Percentiles rank a stretch among this genome's conserved stretches.
These are phyloP conservation scores for Trypanosoma lewisi DNA, from an alignment of 208 protist species.

Conservation along the genomic window DNA sequence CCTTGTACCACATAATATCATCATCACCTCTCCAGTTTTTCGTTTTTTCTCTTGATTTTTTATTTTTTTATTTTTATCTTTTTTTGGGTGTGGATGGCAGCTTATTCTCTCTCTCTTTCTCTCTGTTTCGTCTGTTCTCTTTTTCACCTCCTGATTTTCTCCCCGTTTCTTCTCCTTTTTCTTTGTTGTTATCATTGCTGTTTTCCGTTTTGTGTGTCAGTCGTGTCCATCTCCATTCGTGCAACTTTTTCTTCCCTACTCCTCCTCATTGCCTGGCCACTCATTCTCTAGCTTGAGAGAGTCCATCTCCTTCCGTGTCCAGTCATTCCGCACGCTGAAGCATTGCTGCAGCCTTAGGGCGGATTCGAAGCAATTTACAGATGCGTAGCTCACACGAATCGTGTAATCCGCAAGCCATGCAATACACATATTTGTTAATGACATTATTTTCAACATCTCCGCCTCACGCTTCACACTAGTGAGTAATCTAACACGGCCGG, in stretches of 20 bases:
- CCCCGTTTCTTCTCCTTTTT: not conserved
- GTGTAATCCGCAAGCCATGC: constrained; percentile 75
- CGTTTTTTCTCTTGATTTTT: not conserved
- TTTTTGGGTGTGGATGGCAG: not conserved
- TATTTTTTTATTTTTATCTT: not conserved
- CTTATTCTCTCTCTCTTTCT: not conserved
- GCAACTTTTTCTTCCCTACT: not conserved
- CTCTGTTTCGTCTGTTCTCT: not conserved
- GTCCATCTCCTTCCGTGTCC: constrained; percentile 60
- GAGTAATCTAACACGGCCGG: constrained; percentile 38
- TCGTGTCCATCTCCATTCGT: not conserved
- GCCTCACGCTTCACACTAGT: constrained; percentile 42
- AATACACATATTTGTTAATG: constrained; percentile 53
- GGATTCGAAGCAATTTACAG: constrained; percentile 63
- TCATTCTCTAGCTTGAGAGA: constrained; percentile 84
- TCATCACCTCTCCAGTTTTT: no score
- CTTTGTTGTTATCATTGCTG: constrained; percentile 2
- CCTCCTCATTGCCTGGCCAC: constrained; percentile 79
- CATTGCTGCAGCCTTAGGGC: constrained; percentile 68
- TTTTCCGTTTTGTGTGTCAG: not conserved
- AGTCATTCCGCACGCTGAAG: constrained; percentile 65
- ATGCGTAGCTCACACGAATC: constrained; percentile 54
- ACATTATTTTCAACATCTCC: constrained; percentile 45
- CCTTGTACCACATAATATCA: no score
- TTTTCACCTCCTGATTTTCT: not conserved